These are phyloP conservation scores for Seminavis robusta DNA, from an alignment of 108 stramenopile genomes.

Conservation along the genomic window DNA sequence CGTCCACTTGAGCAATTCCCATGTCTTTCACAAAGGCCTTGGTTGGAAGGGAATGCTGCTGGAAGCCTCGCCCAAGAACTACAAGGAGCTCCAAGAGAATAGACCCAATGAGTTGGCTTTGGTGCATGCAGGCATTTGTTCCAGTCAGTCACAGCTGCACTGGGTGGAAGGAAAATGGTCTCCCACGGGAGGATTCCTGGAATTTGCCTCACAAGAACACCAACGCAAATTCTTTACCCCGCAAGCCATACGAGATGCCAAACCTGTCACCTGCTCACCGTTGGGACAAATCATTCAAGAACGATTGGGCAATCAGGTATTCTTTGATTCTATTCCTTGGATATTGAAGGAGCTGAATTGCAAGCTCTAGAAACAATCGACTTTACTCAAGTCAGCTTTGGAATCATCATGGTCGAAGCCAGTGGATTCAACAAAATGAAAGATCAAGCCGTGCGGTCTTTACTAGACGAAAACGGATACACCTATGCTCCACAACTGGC, in stretches of 20 bases:
- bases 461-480: no score
- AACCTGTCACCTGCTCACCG: background rate
- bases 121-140: conserved; percentile 14
- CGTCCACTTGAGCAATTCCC: conserved; percentile 21
- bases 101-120: conserved; percentile 11
- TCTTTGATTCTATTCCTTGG: conserved; percentile 20
- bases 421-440: no score
- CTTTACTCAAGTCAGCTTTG: conserved; percentile 37
- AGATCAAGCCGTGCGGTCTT: no score
- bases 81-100: conserved; percentile 5
- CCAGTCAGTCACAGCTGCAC: background rate
- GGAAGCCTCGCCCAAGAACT: conserved; percentile 8
- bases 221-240: background rate
- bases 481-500: no score
- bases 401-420: conserved; percentile 65
- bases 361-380: conserved; percentile 50
- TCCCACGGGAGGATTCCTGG: conserved; percentile 4
- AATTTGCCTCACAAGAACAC: conserved; percentile 1
- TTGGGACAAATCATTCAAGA: background rate
- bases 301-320: background rate
- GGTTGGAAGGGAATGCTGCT: conserved; percentile 28
- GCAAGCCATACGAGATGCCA: background rate
- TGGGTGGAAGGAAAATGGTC: no score
- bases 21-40: conserved; percentile 25
- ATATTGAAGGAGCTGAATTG: conserved; percentile 33